These are phyloP conservation scores for Aspergillus sergii DNA, from an alignment of 2,329 filamentous ascomycete genomes.

Conservation along the genomic window DNA sequence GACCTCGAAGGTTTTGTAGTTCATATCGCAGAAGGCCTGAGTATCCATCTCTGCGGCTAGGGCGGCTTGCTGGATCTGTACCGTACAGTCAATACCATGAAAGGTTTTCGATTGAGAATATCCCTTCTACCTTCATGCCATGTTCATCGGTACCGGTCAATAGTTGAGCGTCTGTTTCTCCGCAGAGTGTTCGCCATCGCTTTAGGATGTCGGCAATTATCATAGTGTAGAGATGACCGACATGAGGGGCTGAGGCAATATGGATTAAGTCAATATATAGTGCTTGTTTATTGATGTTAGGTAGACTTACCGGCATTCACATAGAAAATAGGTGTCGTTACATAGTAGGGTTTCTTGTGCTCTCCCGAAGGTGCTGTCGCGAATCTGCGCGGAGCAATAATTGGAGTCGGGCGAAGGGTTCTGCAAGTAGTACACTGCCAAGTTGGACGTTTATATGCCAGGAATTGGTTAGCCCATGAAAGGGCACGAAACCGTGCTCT, in stretches of 20 bases:
- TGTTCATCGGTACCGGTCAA: constrained; percentile 96
- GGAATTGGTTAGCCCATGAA: constrained; percentile 32
- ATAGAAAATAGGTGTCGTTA: constrained; percentile 98
- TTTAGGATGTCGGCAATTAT: constrained; percentile 89
- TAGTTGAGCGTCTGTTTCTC: constrained; percentile 66
- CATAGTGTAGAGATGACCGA: constrained; percentile 94
- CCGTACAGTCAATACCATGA: constrained; percentile 19
- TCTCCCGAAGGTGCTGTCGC: constrained; percentile 30
- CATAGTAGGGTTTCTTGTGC: constrained; percentile 79
- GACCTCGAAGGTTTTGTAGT: constrained; percentile 75
- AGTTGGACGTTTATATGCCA: constrained; percentile 22
- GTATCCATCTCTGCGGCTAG: constrained; percentile 69
- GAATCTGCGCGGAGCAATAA: constrained; percentile 29
- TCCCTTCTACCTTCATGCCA: constrained; percentile 75
- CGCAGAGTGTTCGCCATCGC: constrained; percentile 81
- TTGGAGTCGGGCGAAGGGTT: constrained; percentile 21
- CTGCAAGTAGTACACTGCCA: constrained; percentile 37
- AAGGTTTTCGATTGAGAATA: not conserved
- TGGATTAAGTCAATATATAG: not conserved
- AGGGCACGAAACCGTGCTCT: constrained; percentile 34
- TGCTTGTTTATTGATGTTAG: not conserved
- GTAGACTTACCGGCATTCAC: constrained; percentile 77
- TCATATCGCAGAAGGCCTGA: constrained; percentile 85
- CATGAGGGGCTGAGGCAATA: constrained; percentile 72
- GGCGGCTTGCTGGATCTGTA: constrained; percentile 79